phyloP scores from a whole-genome alignment of 73 alveolate genomes.

The Paramecium sonneborni region DNA sequence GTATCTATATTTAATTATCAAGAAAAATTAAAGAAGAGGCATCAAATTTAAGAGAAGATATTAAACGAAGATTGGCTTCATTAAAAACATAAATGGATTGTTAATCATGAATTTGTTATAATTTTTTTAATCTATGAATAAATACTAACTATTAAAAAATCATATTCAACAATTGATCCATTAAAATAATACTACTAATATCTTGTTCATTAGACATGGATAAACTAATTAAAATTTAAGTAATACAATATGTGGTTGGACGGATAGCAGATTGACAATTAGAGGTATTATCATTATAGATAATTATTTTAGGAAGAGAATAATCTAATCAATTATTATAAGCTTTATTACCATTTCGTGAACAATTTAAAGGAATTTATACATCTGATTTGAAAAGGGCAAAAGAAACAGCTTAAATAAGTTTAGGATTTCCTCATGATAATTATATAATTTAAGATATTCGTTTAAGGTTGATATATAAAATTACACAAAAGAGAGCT shows the following conservation, averaged over 20 bases:
- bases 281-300: conserved; percentile 36
- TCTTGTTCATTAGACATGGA: conserved; percentile 62
- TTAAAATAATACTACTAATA: background rate
- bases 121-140: conserved; percentile 10
- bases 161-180: background rate
- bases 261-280: conserved; percentile 58
- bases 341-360: background rate
- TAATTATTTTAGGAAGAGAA: conserved; percentile 54
- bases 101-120: background rate
- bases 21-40: conserved; percentile 49
- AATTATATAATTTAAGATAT: background rate
- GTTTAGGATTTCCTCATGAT: conserved; percentile 62
- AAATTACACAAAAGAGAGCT: conserved; percentile 37
- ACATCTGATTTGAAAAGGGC: conserved; percentile 62
- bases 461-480: conserved; percentile 34
- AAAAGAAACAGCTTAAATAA: conserved; percentile 61
- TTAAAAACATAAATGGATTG: conserved; percentile 19
- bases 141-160: background rate
- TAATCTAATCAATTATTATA: conserved; percentile 29
- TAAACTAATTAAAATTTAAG: conserved; percentile 50
- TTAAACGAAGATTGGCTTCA: conserved; percentile 33
- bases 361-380: conserved; percentile 17
- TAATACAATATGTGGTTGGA: conserved; percentile 60
- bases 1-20: background rate
- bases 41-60: conserved; percentile 26